Evolutionary conservation across 73 alveolate genomes (phyloP), one percentile per base, ranked within the genome.

Genomic region (Stentor coeruleus): DNA sequence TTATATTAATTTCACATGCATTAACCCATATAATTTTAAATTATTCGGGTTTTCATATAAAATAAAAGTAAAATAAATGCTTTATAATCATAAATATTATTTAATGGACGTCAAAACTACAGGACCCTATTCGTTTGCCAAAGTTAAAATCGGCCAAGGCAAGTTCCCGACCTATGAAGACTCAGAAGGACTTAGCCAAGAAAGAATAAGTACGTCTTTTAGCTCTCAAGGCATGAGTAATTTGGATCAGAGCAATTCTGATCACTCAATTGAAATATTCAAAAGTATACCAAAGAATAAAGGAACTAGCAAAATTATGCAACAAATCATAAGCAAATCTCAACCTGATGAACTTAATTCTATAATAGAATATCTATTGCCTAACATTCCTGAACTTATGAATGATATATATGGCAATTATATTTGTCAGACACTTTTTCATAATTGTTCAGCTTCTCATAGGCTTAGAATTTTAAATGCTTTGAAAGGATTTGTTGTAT

Each of bases 361-460:
- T 33, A 59, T 59, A 6, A 59, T 59, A 4, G 3, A 14, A 3
- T 11, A 20, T 14, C 39, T 59, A 20, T 28, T 26, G 11, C 77
- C 77, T 20, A 4, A 59, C 77, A 4, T 59, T 6, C 6, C 39
- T 20, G 38, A 6, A 6, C 77, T 59, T 14, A 59, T 59, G 77
- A 3, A 3, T 6, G 77, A 59, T 38, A 4, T 6, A 3, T 59
- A 59, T 59, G 77, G 77, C 40, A 6, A 4, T 38, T 59, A 59
- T 38, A 59, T 59, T 3, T 59, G 77, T 38, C 11, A 26, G 36
- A 59, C 77, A 3, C 77, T 59, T 59, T 59, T 59, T 26, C 39
- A 59, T 59, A 59, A 26, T 3, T 59, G 77, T 59, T 66, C 79
- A 66, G n/a, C 79, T 14, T 1, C 36, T 66, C 79, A 66, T 20